A percentile compares a stretch with the other conserved stretches of the same genome.
phyloP scores from a whole-genome alignment of 2,329 filamentous ascomycete species.

The Cladosporium sp. region DNA sequence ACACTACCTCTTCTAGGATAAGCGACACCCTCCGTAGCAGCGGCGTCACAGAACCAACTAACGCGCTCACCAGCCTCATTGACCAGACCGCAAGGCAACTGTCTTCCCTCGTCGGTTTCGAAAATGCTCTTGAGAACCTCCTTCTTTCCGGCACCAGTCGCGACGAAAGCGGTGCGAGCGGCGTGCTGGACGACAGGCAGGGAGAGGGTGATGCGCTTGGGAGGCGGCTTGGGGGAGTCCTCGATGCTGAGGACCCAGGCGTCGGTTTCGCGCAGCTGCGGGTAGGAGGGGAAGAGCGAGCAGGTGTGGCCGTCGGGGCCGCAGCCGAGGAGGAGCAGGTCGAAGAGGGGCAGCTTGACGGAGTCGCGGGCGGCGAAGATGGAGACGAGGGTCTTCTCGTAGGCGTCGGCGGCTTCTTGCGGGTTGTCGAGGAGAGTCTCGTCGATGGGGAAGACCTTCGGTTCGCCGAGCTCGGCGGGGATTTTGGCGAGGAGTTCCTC shows the following conservation, averaged over 20 bases:
- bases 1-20: slow-evolving; percentile 68
- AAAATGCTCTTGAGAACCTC: slow-evolving; percentile 91
- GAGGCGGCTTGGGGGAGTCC: slow-evolving; percentile 91
- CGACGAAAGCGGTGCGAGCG: slow-evolving; percentile 82
- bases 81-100: slow-evolving; percentile 79
- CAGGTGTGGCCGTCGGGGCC: slow-evolving; percentile 97
- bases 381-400: slow-evolving; percentile 80
- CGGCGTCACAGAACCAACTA: slow-evolving; percentile 89
- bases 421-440: slow-evolving; percentile 63
- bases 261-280: slow-evolving; percentile 75
- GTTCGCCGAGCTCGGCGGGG: slow-evolving; percentile 59
- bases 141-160: slow-evolving; percentile 84
- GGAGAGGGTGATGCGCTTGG: slow-evolving; percentile 84
- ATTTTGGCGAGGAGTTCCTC: slow-evolving; percentile 85
- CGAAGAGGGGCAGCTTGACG: slow-evolving; percentile 91
- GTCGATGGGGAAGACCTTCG: slow-evolving; percentile 77
- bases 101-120: slow-evolving; percentile 65
- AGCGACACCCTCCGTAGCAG: slow-evolving; percentile 74
- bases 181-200: slow-evolving; percentile 86
- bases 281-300: slow-evolving; percentile 88
- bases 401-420: slow-evolving; percentile 88
- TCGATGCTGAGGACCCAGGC: slow-evolving; percentile 91
- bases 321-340: slow-evolving; percentile 86
- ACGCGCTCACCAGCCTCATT: slow-evolving; percentile 83
- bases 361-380: slow-evolving; percentile 89